Evolutionary conservation across 768 basidiomycete species (phyloP).

Genomic region (Rossbeevera mucosa): DNA sequence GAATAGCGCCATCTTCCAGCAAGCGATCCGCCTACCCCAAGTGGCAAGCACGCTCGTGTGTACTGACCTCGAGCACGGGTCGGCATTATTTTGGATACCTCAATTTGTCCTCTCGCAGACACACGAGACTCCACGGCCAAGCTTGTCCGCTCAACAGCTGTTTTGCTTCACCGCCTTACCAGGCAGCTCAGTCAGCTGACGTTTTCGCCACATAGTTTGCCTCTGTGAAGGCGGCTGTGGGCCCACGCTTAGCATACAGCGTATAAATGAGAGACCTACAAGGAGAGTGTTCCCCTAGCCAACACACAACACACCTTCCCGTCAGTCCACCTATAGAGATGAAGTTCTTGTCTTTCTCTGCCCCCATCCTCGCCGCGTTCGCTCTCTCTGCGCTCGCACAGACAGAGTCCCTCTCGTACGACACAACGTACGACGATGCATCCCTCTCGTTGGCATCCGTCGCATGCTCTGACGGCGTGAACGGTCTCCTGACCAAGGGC

Average conservation of each 20-base stretch:
- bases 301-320: neutral
- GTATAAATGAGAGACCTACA: constrained; percentile 14
- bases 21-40: neutral
- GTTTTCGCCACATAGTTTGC: neutral
- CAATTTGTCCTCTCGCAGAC: neutral
- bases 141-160: neutral
- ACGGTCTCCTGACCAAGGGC: constrained; percentile 29
- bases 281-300: neutral
- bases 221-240: neutral
- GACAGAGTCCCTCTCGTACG: constrained; percentile 24
- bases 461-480: constrained; percentile 32
- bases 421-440: constrained; percentile 29
- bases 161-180: neutral
- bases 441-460: constrained; percentile 13
- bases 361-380: constrained; percentile 9
- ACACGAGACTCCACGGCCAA: neutral
- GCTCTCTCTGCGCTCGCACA: constrained; percentile 18
- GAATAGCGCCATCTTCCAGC: neutral
- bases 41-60: neutral
- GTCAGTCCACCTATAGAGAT: constrained; percentile 9
- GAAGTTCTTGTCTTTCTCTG: constrained; percentile 21
- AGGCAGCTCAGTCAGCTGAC: neutral
- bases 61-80: neutral
- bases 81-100: neutral
- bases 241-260: neutral